Percentiles rank a stretch among this genome's conserved stretches.
These are phyloP conservation scores for Solidago caesia DNA, from an alignment of 129 eudicot species.

Conservation along the genomic window DNA sequence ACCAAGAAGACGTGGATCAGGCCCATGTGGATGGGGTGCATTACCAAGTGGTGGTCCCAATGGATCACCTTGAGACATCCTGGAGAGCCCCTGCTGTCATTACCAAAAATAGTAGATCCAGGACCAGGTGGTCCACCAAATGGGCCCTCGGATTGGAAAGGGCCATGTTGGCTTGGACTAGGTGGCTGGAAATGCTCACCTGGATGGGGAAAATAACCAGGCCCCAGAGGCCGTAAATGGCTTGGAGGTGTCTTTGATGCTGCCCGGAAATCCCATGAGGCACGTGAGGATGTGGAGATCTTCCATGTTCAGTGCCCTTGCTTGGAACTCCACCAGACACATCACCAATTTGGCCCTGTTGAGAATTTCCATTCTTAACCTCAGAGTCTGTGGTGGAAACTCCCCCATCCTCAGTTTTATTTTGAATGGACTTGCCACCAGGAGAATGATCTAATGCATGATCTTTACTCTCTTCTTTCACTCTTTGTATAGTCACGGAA, in stretches of 20 bases:
- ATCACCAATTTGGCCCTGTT: constrained; percentile 26
- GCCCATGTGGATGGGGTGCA: constrained; percentile 35
- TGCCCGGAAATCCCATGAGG: constrained; percentile 40
- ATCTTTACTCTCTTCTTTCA: constrained; percentile 43
- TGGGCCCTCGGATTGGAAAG: constrained; percentile 31
- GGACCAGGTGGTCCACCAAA: constrained; percentile 31
- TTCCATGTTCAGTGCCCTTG: constrained; percentile 28
- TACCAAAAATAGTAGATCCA: constrained; percentile 36
- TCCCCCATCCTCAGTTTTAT: constrained; percentile 19
- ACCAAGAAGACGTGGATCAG: constrained; percentile 36
- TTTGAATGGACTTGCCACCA: constrained; percentile 23
- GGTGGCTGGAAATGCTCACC: constrained; percentile 46
- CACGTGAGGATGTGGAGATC: constrained; percentile 33
- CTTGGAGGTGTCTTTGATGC: constrained; percentile 40
- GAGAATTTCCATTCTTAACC: constrained; percentile 23
- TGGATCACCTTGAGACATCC: constrained; percentile 42
- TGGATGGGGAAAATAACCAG: constrained; percentile 44
- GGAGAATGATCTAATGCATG: constrained; percentile 22
- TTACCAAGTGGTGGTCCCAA: constrained; percentile 36
- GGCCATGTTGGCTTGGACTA: constrained; percentile 34
- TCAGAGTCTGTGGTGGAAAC: constrained; percentile 24
- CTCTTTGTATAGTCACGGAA: constrained; percentile 30
- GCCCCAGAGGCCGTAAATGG: constrained; percentile 55
- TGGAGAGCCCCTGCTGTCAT: constrained; percentile 39
- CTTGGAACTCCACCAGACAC: constrained; percentile 33